Percentiles rank a stretch among this genome's conserved stretches.
These are phyloP conservation scores for Komagataella populi DNA, from an alignment of 805 yeast species.

Conservation along the genomic window DNA sequence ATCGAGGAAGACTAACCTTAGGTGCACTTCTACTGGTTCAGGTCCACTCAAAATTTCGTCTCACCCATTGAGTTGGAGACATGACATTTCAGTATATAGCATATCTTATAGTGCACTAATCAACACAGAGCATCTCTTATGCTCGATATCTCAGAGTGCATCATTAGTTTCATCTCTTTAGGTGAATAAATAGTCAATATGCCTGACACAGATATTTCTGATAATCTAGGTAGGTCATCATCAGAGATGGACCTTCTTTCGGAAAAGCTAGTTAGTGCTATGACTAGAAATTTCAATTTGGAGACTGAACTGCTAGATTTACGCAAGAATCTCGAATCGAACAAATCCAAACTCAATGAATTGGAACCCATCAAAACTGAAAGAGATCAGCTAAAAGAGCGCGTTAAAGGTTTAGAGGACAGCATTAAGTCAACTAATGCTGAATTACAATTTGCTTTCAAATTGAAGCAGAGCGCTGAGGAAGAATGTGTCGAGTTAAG, in stretches of 20 bases:
- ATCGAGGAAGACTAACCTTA: background rate
- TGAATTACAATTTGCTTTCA: constrained; percentile 3
- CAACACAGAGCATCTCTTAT: background rate
- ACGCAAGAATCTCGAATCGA: background rate
- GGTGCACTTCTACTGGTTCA: background rate
- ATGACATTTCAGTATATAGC: no score
- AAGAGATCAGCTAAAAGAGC: background rate
- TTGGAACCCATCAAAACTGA: background rate
- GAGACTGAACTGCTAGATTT: background rate
- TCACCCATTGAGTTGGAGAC: no score
- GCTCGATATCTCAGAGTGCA: background rate
- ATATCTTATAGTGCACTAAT: background rate
- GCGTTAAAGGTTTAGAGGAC: background rate
- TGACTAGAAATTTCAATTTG: background rate
- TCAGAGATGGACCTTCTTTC: background rate
- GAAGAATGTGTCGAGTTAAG: constrained; percentile 45
- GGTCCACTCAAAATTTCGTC: no score
- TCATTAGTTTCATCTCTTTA: background rate
- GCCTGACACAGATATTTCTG: background rate
- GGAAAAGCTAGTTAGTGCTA: background rate
- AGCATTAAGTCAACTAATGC: background rate
- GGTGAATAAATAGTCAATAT: background rate
- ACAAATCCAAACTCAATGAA: background rate
- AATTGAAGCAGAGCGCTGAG: constrained; percentile 35
- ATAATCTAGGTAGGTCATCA: background rate